Base-by-base conservation (phyloP, 768 basidiomycete genomes). In the Boletus pseudopeckii region DNA sequence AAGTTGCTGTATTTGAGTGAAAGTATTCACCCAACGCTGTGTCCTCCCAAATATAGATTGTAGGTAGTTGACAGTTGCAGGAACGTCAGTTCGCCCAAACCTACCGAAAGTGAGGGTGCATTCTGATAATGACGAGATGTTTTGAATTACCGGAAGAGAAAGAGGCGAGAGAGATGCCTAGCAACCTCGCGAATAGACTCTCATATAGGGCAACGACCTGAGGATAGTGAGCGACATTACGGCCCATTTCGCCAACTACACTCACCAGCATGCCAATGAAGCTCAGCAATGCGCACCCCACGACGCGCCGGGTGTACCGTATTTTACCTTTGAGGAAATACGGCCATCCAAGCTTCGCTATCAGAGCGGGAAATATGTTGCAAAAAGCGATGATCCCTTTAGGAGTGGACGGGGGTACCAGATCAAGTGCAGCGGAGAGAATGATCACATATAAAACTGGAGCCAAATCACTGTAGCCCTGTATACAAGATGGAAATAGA, bases 311-410 rank as follows among this genome's bases (percentile, higher is more conserved):
- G 1, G 75, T 75, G 68, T 99, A 99, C 52, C 86, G 79, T 72
- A 98, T 89, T 55, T 82, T 77, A 0, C 96, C 96, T 63, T 86
- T 90, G 42, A 94, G 77, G 17, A 98, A 59, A 64, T 98, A 95
- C 0, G 96, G 94, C 87, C 95, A 98, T 9, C 84, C 87, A 5
- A 97, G 75, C 72, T 98, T 98, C 18, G 91, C 92, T 0, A 86
- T 67, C 2, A 98, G 73, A 0, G 92, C 83, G 0, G 96, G 95
- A 13, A 88, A 81, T 50, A 99, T 97, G 69, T 98, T 98, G 74
- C 90, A 95, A 67, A 98, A 93, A 1, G 88, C 84, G 48, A 98
- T 92, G 51, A 98, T 84, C 15, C 96, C 96, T 67, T 96, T 96
- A 0, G 96, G 95, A 0, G 92, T 96, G 2, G 87, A 81, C 2